phyloP scores from a whole-genome alignment of 306 rosid species.

The Fragaria nilgerrensis region DNA sequence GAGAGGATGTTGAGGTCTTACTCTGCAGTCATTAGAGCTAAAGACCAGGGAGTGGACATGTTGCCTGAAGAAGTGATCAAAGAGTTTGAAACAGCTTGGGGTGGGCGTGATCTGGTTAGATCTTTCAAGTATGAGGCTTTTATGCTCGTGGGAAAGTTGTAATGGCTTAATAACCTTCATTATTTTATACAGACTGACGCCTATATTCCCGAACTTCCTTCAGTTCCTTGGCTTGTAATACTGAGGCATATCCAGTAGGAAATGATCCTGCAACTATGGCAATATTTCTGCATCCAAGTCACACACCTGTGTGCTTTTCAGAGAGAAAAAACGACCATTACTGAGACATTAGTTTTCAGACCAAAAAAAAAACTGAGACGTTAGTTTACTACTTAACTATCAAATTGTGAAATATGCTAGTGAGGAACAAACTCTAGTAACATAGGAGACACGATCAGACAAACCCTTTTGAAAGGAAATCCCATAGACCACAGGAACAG shows the following conservation, averaged over 20 bases:
- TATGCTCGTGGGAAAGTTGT: conserved; percentile 28
- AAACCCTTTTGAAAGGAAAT: not conserved
- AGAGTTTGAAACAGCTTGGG: conserved; percentile 32
- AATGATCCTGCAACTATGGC: not conserved
- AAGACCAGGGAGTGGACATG: conserved; percentile 33
- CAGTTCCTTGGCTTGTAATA: not conserved
- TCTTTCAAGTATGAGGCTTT: conserved; percentile 24
- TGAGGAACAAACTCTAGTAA: not conserved
- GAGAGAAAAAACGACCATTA: too few species aligned
- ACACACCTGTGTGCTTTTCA: not conserved
- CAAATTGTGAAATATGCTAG: too few species aligned
- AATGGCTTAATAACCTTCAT: not conserved
- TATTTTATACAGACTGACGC: not conserved
- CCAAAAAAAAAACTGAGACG: too few species aligned
- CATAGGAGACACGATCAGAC: not conserved
- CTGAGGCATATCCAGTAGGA: not conserved
- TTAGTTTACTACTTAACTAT: too few species aligned
- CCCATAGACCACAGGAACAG: not conserved
- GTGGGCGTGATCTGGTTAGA: conserved; percentile 14
- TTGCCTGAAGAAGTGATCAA: conserved; percentile 11
- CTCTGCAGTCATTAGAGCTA: conserved; percentile 25
- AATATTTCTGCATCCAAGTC: too few species aligned
- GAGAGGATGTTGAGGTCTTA: conserved; percentile 20
- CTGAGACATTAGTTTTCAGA: not conserved
- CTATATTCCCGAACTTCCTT: not conserved